Conservation (phyloP, 108 stramenopile genomes). For the Epipyxis sp. region DNA sequence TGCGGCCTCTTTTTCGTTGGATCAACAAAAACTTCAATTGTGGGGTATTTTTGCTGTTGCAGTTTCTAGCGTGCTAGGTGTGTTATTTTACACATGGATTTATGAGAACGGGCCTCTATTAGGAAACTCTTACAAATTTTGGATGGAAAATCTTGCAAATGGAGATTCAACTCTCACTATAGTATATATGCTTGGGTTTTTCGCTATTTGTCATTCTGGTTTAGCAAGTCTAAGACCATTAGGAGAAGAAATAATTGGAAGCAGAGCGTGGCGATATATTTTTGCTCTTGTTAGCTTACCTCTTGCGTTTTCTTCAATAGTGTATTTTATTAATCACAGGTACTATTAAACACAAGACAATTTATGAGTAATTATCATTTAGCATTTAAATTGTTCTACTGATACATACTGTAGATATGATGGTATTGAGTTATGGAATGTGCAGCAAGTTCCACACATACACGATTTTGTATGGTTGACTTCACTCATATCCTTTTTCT, state of each 20-base stretch:
- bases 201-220: constrained; percentile 85
- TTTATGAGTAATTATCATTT: background rate
- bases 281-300: constrained; percentile 83
- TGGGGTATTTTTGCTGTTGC: constrained; percentile 48
- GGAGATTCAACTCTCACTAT: constrained; percentile 60
- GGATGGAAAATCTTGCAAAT: constrained; percentile 61
- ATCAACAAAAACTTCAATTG: constrained; percentile 47
- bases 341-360: too few relatives aligned
- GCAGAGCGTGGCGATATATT: constrained; percentile 81
- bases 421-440: constrained; percentile 77
- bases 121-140: constrained; percentile 4
- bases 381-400: background rate
- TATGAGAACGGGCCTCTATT: constrained; percentile 36
- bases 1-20: constrained; percentile 43
- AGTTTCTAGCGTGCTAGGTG: constrained; percentile 42
- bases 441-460: constrained; percentile 52
- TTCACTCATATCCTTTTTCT: constrained; percentile 75
- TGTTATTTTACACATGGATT: constrained; percentile 46
- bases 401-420: constrained; percentile 47
- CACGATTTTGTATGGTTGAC: constrained; percentile 47
- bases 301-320: constrained; percentile 80
- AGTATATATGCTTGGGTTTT: constrained; percentile 70
- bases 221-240: constrained; percentile 82
- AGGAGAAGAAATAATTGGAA: constrained; percentile 81
- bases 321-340: constrained; percentile 85